These are phyloP conservation scores for Teratosphaeria gauchensis DNA, from an alignment of 2,329 filamentous ascomycete species.

Conservation along the genomic window DNA sequence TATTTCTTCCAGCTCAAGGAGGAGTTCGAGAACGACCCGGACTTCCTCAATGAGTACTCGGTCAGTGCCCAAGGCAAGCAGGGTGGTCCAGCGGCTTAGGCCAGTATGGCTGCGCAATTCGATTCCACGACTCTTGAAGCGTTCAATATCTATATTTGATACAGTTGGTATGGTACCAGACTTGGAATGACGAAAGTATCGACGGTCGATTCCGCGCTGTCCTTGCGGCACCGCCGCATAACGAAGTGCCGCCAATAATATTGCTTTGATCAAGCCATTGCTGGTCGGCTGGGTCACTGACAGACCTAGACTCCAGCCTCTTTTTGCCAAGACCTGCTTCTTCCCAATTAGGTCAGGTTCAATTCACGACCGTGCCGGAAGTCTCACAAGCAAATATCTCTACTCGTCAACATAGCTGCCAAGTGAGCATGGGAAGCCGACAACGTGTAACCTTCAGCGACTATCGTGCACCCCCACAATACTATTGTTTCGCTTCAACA, in stretches of 20 bases:
- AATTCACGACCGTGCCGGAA: no score
- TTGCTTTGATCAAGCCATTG: no score
- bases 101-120: background rate
- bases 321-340: no score
- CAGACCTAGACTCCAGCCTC: no score
- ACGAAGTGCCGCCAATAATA: no score
- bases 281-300: no score
- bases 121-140: background rate
- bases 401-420: no score
- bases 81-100: conserved; percentile 15
- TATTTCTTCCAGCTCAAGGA: conserved; percentile 65
- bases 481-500: background rate
- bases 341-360: no score
- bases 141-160: background rate
- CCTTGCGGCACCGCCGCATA: no score
- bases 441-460: background rate
- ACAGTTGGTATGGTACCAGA: background rate
- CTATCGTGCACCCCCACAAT: background rate
- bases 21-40: conserved; percentile 71
- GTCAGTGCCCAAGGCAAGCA: conserved; percentile 13
- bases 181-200: background rate
- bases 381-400: no score
- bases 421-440: no score
- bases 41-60: conserved; percentile 54
- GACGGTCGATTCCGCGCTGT: no score